Conservation (phyloP, 2,329 filamentous ascomycete species). For the Boeremia lycopersici region DNA sequence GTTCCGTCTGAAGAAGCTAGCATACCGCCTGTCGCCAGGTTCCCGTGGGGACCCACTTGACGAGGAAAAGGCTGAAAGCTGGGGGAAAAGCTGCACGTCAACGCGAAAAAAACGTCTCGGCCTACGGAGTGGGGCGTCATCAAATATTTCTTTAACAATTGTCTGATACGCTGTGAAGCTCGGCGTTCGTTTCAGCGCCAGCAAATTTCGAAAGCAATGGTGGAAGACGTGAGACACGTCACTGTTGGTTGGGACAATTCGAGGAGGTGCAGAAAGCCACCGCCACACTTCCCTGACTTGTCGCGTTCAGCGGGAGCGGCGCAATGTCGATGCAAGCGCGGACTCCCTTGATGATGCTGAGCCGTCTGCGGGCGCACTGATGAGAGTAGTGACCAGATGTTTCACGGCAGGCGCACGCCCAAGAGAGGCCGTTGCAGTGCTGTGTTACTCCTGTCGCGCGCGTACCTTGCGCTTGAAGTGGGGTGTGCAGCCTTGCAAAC, state of each 20-base stretch:
- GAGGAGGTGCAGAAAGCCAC: constrained; percentile 3
- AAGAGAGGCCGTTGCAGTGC: background rate
- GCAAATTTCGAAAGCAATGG: background rate
- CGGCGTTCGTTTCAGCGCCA: background rate
- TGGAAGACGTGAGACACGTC: constrained; percentile 8
- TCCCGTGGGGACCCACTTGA: constrained; percentile 18
- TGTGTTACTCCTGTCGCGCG: background rate
- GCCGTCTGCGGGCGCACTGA: background rate
- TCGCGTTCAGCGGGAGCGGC: background rate
- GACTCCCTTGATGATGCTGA: background rate
- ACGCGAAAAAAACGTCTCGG: constrained; percentile 14
- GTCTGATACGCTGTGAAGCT: background rate
- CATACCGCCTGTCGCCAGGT: constrained; percentile 16
- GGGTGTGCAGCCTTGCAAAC: constrained; percentile 18
- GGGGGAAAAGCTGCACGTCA: constrained; percentile 15
- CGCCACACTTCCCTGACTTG: background rate
- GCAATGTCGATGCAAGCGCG: constrained; percentile 1
- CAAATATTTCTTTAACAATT: constrained; percentile 4
- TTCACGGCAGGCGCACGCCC: background rate
- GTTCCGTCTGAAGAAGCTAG: constrained; percentile 11
- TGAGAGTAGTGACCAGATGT: background rate
- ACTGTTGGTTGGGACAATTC: constrained; percentile 6
- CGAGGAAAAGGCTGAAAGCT: constrained; percentile 11
- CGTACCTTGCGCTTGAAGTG: constrained; percentile 4
- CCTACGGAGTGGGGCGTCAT: constrained; percentile 7